Conservation (phyloP, 768 basidiomycete genomes). For the Pilatotrama ljubarskyi region DNA sequence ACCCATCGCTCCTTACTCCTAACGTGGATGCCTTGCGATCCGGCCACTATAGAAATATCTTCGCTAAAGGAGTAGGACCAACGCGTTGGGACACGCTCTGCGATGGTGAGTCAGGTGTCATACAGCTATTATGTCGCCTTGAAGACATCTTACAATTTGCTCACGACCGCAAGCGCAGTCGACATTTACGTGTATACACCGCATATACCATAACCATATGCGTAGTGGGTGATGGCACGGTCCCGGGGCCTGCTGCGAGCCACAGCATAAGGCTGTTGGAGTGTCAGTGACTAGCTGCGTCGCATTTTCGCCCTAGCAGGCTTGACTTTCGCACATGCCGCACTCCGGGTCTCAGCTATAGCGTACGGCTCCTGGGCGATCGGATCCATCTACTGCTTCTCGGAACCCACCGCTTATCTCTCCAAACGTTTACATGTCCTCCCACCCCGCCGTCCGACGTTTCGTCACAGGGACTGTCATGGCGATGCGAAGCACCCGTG, state of each 20-base stretch:
- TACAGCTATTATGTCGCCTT: neutral
- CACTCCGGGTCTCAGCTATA: neutral
- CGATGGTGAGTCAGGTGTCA: neutral
- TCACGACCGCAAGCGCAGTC: neutral
- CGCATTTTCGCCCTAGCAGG: neutral
- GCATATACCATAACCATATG: neutral
- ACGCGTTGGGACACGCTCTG: neutral
- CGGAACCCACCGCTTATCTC: neutral
- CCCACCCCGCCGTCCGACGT: neutral
- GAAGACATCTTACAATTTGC: neutral
- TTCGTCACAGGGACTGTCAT: neutral
- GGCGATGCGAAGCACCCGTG: neutral
- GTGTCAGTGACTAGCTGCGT: neutral
- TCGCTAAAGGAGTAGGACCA: too few relatives aligned
- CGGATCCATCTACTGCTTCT: neutral
- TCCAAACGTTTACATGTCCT: neutral
- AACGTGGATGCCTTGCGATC: too few relatives aligned
- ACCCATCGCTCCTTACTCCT: too few relatives aligned
- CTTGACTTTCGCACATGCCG: neutral
- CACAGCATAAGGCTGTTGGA: neutral
- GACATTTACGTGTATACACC: neutral
- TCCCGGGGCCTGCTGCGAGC: neutral
- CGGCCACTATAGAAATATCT: too few relatives aligned
- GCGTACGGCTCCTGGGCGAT: neutral
- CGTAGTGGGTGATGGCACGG: neutral